Conservation (phyloP, 148 eudicot genomes). For the Vaccinium myrtillus region DNA sequence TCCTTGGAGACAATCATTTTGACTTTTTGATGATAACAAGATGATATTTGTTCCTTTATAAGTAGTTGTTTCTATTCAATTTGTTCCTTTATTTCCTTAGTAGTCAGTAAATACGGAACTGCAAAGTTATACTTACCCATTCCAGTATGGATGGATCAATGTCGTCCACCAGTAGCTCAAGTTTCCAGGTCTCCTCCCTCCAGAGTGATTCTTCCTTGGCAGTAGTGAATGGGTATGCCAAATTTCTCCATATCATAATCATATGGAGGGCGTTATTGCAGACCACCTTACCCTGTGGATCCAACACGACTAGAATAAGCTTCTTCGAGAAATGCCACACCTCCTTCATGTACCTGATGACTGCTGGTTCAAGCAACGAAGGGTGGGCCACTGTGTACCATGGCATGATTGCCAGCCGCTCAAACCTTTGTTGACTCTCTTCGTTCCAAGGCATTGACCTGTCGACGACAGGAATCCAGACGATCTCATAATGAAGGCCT, state of each 20-base stretch:
- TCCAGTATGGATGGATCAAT: conserved; percentile 43
- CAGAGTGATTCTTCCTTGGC: conserved; percentile 64
- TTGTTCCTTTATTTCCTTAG: background rate
- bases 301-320: conserved; percentile 67
- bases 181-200: conserved; percentile 73
- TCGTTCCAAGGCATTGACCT: conserved; percentile 48
- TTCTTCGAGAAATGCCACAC: conserved; percentile 67
- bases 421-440: conserved; percentile 39
- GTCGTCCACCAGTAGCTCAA: conserved; percentile 63
- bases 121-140: conserved; percentile 47
- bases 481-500: conserved; percentile 60
- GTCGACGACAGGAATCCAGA: conserved; percentile 85
- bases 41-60: background rate
- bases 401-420: conserved; percentile 59
- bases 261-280: conserved; percentile 73
- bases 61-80: background rate
- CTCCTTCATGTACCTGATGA: conserved; percentile 66
- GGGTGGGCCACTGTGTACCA: conserved; percentile 81
- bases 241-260: conserved; percentile 83
- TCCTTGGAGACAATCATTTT: background rate
- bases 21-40: background rate
- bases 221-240: conserved; percentile 67
- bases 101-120: background rate
- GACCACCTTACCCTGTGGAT: conserved; percentile 76
- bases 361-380: conserved; percentile 66